Percentiles rank a stretch among this genome's conserved stretches.
phyloP scores from a whole-genome alignment of 139 green algal species.

The Tetraselmis striata region DNA sequence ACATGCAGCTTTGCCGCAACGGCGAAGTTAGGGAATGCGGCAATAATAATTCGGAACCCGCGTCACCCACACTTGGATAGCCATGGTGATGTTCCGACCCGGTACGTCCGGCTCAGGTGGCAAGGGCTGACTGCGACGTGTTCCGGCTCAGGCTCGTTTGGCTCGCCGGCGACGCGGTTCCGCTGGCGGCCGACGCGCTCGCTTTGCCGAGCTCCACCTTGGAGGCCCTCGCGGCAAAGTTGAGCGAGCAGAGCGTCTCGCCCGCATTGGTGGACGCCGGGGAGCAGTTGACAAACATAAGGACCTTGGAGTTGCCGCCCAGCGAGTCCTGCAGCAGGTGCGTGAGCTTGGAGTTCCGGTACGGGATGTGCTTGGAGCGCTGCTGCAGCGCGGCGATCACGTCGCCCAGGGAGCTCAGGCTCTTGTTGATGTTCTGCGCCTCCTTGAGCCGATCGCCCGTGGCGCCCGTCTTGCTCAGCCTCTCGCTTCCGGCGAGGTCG shows the following conservation, averaged over 20 bases:
- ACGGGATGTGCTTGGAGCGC: constrained; percentile 45
- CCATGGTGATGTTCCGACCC: no score
- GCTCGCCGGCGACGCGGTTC: not conserved
- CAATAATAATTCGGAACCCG: no score
- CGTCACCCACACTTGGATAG: no score
- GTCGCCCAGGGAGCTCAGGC: constrained; percentile 53
- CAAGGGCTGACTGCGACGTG: not conserved
- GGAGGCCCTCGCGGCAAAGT: constrained; percentile 53
- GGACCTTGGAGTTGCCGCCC: constrained; percentile 42
- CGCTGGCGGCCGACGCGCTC: not conserved
- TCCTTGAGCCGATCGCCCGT: constrained; percentile 64
- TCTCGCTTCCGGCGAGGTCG: constrained; percentile 32
- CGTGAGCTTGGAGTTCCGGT: constrained; percentile 33
- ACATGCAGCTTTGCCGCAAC: no score
- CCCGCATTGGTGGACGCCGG: constrained; percentile 38
- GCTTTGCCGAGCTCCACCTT: constrained; percentile 40
- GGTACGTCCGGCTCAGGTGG: not conserved
- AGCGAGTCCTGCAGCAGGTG: constrained; percentile 43
- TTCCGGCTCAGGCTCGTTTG: not conserved
- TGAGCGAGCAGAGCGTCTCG: constrained; percentile 57
- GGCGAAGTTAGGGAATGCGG: no score
- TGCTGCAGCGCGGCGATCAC: constrained; percentile 64
- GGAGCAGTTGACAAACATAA: constrained; percentile 27
- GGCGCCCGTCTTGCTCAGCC: constrained; percentile 23
- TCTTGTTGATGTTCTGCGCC: constrained; percentile 79